A percentile compares a stretch with the other conserved stretches of the same genome.
Conservation (phyloP, 78 protist genomes). For the Planoprotostelium fungivorum region DNA sequence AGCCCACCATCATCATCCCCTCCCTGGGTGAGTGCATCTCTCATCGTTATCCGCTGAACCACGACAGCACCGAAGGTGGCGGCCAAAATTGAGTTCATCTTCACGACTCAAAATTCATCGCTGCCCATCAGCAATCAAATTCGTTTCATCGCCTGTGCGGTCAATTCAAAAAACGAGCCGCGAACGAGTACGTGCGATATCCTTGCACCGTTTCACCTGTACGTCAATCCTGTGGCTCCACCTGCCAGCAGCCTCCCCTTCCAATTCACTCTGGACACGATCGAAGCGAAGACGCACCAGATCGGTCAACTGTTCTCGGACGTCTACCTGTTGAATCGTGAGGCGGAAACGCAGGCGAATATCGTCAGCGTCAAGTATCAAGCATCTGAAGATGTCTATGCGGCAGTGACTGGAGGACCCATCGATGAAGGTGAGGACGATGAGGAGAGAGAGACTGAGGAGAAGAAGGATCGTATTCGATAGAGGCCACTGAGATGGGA, state of each 20-base stretch:
- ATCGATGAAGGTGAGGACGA: not conserved
- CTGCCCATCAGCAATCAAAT: not conserved
- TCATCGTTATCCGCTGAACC: not conserved
- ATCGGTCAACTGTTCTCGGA: not conserved
- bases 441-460: not conserved
- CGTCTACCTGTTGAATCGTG: not conserved
- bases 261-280: not conserved
- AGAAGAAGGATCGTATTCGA: not conserved
- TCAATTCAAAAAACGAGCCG: not conserved
- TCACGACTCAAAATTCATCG: not conserved
- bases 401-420: not conserved
- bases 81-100: not conserved
- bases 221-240: too few species aligned
- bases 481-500: not conserved
- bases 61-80: not conserved
- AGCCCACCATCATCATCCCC: not conserved
- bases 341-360: not conserved
- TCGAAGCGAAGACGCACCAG: not conserved
- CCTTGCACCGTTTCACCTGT: too few species aligned
- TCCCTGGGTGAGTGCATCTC: not conserved
- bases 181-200: too few species aligned
- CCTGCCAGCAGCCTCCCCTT: not conserved
- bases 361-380: not conserved
- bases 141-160: not conserved
- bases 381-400: not conserved